Base-by-base conservation (phyloP, 2,329 filamentous ascomycete species). In the Penicillium sp. region DNA sequence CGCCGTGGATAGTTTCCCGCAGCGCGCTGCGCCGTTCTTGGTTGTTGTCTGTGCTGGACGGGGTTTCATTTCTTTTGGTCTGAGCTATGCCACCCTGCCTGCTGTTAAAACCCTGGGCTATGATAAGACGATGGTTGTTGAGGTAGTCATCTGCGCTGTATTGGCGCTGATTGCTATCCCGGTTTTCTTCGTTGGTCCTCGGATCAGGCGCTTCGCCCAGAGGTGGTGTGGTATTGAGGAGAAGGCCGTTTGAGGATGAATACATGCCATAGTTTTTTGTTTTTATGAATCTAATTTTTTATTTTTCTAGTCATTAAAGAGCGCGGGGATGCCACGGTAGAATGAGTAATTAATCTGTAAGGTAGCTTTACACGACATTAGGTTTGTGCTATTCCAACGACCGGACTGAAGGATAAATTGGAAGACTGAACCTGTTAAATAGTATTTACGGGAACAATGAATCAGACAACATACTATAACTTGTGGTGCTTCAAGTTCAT, bases 21-120 rank as follows among this genome's bases (percentile, higher is more conserved):
- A 34, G 2, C 58, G 53, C 15, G 58, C 61, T 2, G 61, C 61
- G 12, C 61, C 58, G 2, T 59, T 57, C 22, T 37, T 63, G 49
- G 61, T 63, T 12, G 55, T 63, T 15, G 42, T 63, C 10, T 63
- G 61, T 52, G 61, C 61, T 42, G 49, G 58, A 48, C 37, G 52
- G 45, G 42, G 49, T 34, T 47, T 54, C 11, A 48, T 58, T 43
- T 49, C 56, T 43, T 55, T 62, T 47, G 56, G 56, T 5, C 55
- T 62, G 14, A 59, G 56, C 8, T 64, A 60, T 54, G 59, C 59
- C 4, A 58, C 60, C 2, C 56, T 54, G 10, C 54, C 56, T 25
- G 61, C 59, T 43, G 47, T 64, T 35, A 4, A 41, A 2, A 34
- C 35, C 15, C 17, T 48, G 20, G 62, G 62, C 3, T 64, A 60